phyloP scores from a whole-genome alignment of 2,329 filamentous ascomycete genomes.

The Drechmeria coniospora region DNA sequence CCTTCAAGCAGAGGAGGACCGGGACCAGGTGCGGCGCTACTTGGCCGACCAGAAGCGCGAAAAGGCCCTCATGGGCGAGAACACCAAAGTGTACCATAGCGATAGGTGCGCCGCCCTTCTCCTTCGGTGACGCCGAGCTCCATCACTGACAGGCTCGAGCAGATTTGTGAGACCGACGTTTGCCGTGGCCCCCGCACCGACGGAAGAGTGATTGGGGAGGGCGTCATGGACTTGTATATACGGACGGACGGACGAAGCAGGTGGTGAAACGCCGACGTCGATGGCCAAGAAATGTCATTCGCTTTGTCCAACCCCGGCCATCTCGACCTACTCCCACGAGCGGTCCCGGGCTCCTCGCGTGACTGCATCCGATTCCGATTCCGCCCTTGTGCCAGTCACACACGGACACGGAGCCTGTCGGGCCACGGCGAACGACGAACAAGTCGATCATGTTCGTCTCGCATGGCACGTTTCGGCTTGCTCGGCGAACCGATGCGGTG shows the following conservation, averaged over 20 bases:
- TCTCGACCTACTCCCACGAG: too few species aligned
- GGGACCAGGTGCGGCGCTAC: conserved; percentile 79
- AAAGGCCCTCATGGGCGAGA: conserved; percentile 74
- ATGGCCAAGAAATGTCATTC: background rate
- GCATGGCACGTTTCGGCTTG: too few species aligned
- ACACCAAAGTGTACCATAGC: conserved; percentile 73
- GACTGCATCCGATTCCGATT: too few species aligned
- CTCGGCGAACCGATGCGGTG: too few species aligned
- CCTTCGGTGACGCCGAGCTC: background rate
- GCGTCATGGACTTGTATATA: conserved; percentile 4
- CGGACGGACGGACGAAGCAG: too few species aligned
- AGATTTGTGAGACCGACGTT: conserved; percentile 75
- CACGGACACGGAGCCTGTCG: too few species aligned
- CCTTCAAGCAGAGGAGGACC: conserved; percentile 91
- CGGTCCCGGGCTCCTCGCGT: too few species aligned
- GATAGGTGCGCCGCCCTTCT: conserved; percentile 50
- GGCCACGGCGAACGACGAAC: too few species aligned
- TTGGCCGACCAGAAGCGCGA: conserved; percentile 78
- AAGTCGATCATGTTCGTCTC: too few species aligned
- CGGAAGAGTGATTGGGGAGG: conserved; percentile 29
- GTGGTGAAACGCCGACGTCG: too few species aligned
- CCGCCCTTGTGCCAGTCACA: too few species aligned
- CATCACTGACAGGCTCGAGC: conserved; percentile 2
- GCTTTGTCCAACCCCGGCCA: too few species aligned
- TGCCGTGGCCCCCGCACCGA: conserved; percentile 51